phyloP scores from a whole-genome alignment of 2,329 filamentous ascomycete species.

The Penicillium sclerotigenum region DNA sequence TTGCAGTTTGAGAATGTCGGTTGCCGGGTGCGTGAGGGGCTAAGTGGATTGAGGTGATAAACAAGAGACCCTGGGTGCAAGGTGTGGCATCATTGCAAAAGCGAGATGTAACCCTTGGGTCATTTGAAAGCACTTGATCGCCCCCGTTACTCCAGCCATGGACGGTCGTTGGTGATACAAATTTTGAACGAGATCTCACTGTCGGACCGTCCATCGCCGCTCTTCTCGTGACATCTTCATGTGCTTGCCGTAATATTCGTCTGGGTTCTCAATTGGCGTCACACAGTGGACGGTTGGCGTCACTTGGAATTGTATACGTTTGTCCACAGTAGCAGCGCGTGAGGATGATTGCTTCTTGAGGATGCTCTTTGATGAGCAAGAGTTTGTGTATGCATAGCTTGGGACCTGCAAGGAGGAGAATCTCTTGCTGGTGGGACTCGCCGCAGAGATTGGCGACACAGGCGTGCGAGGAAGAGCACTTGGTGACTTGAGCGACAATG shows the following conservation, averaged over 20 bases:
- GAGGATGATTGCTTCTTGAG: constrained; percentile 42
- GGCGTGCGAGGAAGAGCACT: constrained; percentile 42
- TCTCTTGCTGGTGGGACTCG: constrained; percentile 43
- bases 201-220: constrained; percentile 43
- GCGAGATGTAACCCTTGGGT: background rate
- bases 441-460: constrained; percentile 41
- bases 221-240: constrained; percentile 47
- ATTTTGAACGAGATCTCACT: constrained; percentile 25
- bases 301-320: constrained; percentile 44
- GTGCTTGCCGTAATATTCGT: constrained; percentile 50
- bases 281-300: constrained; percentile 47
- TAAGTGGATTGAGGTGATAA: background rate
- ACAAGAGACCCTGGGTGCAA: background rate
- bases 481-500: constrained; percentile 46
- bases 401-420: constrained; percentile 42
- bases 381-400: constrained; percentile 44
- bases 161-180: constrained; percentile 3
- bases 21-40: background rate
- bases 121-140: background rate
- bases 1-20: background rate
- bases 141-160: background rate
- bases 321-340: constrained; percentile 22
- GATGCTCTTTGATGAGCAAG: constrained; percentile 47
- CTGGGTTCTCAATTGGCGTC: constrained; percentile 48
- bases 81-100: background rate